Percentiles rank a stretch among this genome's conserved stretches.
phyloP scores from a whole-genome alignment of 2,329 filamentous ascomycete species.

The Rasamsonia emersonii region DNA sequence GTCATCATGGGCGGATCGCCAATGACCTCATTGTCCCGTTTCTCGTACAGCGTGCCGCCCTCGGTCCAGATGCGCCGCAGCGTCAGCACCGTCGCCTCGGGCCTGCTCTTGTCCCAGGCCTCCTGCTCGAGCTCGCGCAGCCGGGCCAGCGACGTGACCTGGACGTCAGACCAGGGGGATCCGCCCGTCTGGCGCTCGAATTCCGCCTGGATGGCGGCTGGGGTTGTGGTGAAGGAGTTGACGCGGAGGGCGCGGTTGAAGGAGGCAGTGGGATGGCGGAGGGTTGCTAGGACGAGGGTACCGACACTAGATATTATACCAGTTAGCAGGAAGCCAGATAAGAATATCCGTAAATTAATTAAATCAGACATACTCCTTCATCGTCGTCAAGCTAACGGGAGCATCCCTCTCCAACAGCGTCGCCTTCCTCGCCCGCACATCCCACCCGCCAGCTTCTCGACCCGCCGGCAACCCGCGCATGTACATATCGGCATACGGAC shows the following conservation, averaged over 20 bases:
- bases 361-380: constrained; percentile 53
- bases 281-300: constrained; percentile 53
- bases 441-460: constrained; percentile 48
- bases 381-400: constrained; percentile 59
- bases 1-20: constrained; percentile 47
- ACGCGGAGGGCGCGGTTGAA: constrained; percentile 54
- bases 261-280: constrained; percentile 48
- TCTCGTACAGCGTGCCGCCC: constrained; percentile 61
- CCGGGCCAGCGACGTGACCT: constrained; percentile 45
- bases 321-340: background rate
- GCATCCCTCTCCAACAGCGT: constrained; percentile 53
- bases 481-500: constrained; percentile 60
- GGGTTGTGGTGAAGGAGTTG: constrained; percentile 62
- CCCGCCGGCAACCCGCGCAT: constrained; percentile 36
- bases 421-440: constrained; percentile 49
- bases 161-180: constrained; percentile 44
- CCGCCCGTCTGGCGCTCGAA: constrained; percentile 57
- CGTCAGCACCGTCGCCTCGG: constrained; percentile 49
- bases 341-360: background rate
- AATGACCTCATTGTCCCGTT: constrained; percentile 57
- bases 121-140: constrained; percentile 51
- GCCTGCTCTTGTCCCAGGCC: constrained; percentile 47
- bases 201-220: constrained; percentile 54
- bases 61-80: constrained; percentile 64
- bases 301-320: constrained; percentile 46